These are phyloP conservation scores for Emiliania huxleyi DNA, from an alignment of 78 protist species.

Conservation along the genomic window DNA sequence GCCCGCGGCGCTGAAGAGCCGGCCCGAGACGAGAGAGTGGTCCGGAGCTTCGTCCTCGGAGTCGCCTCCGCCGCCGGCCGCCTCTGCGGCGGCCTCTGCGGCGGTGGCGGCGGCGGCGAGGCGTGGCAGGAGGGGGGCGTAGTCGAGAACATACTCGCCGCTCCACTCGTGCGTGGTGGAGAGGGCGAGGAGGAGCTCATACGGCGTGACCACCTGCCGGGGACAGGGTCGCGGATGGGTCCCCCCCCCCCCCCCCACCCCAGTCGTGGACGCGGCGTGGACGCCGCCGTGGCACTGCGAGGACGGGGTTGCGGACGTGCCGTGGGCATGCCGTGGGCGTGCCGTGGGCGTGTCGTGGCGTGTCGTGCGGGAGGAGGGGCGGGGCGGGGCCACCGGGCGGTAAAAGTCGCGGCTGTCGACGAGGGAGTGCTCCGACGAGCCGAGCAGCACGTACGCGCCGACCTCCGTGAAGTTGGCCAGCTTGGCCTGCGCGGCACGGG, in stretches of 20 bases:
- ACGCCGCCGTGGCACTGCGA: too few relatives aligned
- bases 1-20: background rate
- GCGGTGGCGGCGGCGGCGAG: background rate
- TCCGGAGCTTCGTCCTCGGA: background rate
- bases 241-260: too few relatives aligned
- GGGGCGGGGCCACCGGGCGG: slow-evolving; percentile 75
- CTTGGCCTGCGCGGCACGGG: too few relatives aligned
- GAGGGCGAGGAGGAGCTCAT: slow-evolving; percentile 72
- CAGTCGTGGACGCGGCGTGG: too few relatives aligned
- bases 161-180: slow-evolving; percentile 44
- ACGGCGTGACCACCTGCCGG: slow-evolving; percentile 86
- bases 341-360: too few relatives aligned
- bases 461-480: slow-evolving; percentile 80
- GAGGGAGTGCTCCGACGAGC: slow-evolving; percentile 75
- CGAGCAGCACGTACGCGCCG: slow-evolving; percentile 72
- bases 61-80: background rate
- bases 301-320: too few relatives aligned
- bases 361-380: too few relatives aligned
- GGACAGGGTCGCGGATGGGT: too few relatives aligned
- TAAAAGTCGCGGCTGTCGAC: slow-evolving; percentile 65
- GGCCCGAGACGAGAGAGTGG: background rate
- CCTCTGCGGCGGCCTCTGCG: background rate
- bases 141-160: slow-evolving; percentile 59
- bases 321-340: too few relatives aligned
- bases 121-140: slow-evolving; percentile 43